Conservation (phyloP, 192 early-diverging fungal genomes). For the Linnemannia schmuckeri region DNA sequence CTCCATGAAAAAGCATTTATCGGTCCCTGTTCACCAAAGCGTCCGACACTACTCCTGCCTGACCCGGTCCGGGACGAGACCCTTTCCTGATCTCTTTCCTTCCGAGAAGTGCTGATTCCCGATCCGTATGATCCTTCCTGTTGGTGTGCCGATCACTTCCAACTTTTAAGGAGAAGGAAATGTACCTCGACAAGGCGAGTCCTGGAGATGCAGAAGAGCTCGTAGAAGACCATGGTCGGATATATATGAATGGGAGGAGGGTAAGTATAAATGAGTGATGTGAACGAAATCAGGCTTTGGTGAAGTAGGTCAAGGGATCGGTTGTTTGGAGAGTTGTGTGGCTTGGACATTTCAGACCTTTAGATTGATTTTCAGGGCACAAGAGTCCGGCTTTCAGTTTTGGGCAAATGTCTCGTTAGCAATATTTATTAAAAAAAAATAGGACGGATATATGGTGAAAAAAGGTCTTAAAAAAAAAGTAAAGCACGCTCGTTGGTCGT, state of each 20-base stretch:
- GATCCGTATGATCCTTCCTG: not conserved
- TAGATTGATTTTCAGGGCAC: not conserved
- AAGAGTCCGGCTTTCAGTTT: not conserved
- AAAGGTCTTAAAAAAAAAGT: too few relatives aligned
- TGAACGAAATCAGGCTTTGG: not conserved
- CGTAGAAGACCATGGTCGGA: constrained; percentile 73
- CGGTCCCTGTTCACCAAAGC: too few relatives aligned
- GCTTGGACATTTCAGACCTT: not conserved
- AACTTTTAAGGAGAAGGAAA: not conserved
- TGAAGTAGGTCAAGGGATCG: not conserved
- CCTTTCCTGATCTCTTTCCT: too few relatives aligned
- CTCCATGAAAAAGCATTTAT: too few relatives aligned
- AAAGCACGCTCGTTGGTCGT: not conserved
- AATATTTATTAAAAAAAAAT: too few relatives aligned
- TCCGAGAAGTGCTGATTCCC: too few relatives aligned
- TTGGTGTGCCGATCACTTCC: not conserved
- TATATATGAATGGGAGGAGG: not conserved
- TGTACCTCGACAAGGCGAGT: constrained; percentile 65
- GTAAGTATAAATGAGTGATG: not conserved
- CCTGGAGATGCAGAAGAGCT: constrained; percentile 77
- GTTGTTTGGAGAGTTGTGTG: not conserved
- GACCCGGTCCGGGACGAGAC: too few relatives aligned
- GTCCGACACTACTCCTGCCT: too few relatives aligned
- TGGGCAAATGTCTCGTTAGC: not conserved
- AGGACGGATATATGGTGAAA: too few relatives aligned